Percentiles rank a stretch among this genome's conserved stretches.
Evolutionary conservation across 2,329 filamentous ascomycete genomes (phyloP).

Genomic region (Fusarium hainanense): DNA sequence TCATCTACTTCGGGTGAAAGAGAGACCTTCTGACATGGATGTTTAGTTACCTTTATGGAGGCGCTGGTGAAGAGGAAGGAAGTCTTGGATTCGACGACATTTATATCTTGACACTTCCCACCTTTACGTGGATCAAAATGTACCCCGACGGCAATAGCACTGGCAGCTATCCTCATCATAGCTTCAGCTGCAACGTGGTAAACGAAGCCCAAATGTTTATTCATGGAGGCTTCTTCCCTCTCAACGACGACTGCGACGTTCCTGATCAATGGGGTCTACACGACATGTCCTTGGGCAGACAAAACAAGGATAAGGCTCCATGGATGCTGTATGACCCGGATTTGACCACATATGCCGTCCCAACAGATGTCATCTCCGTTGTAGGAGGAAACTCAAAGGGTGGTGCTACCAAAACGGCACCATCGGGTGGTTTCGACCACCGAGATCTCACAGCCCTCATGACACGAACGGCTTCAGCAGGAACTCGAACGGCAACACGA

Average conservation of each 20-base stretch:
- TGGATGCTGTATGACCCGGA: slow-evolving; percentile 65
- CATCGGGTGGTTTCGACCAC: slow-evolving; percentile 60
- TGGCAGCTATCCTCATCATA: slow-evolving; percentile 61
- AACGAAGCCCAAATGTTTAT: slow-evolving; percentile 69
- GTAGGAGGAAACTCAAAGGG: slow-evolving; percentile 63
- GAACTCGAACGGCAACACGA: slow-evolving; percentile 63
- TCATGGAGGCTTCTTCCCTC: slow-evolving; percentile 69
- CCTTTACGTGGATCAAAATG: slow-evolving; percentile 70
- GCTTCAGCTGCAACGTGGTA: slow-evolving; percentile 66
- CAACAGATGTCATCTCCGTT: slow-evolving; percentile 59
- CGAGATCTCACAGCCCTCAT: slow-evolving; percentile 65
- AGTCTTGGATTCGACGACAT: slow-evolving; percentile 67
- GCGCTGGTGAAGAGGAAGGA: slow-evolving; percentile 60
- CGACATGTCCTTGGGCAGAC: slow-evolving; percentile 66
- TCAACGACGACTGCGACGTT: slow-evolving; percentile 61
- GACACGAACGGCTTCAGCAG: slow-evolving; percentile 59
- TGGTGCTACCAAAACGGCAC: slow-evolving; percentile 63
- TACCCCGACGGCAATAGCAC: slow-evolving; percentile 57
- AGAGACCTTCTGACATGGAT: slow-evolving; percentile 8
- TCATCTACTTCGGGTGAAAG: background rate
- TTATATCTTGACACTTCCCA: slow-evolving; percentile 69
- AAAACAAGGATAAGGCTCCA: slow-evolving; percentile 56
- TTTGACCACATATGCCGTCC: slow-evolving; percentile 63
- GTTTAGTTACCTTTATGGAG: slow-evolving; percentile 70
- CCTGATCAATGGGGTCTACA: slow-evolving; percentile 65